These are phyloP conservation scores for Dendrobium nobile DNA, from an alignment of 106 monocot species.

Conservation along the genomic window DNA sequence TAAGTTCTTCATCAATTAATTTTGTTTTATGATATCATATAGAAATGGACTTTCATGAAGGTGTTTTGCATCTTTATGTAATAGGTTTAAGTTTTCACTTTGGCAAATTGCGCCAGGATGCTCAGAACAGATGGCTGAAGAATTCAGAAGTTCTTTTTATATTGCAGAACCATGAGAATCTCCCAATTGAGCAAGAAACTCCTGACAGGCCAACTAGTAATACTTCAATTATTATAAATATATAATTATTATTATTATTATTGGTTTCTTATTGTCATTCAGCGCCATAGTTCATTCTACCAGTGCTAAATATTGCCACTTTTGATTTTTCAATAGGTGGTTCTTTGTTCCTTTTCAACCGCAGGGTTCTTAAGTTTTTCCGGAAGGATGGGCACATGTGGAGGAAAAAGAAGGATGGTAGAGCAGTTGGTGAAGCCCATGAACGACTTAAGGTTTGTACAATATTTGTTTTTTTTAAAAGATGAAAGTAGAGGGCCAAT, in stretches of 20 bases:
- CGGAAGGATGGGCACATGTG: slow-evolving; percentile 58
- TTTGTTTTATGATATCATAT: not conserved
- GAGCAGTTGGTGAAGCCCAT: slow-evolving; percentile 45
- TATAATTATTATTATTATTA: not conserved
- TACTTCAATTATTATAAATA: not conserved
- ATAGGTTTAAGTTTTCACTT: slow-evolving; percentile 51
- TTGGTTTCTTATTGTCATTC: too few relatives aligned
- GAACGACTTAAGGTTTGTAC: slow-evolving; percentile 49
- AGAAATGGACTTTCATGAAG: not conserved
- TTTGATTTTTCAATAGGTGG: slow-evolving; percentile 49
- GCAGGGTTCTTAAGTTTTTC: slow-evolving; percentile 51
- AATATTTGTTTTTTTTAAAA: not conserved
- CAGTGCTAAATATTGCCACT: not conserved
- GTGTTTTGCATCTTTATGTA: not conserved
- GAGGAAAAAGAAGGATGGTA: slow-evolving; percentile 47
- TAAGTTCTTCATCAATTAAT: not conserved
- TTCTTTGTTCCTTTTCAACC: slow-evolving; percentile 69
- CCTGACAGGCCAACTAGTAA: slow-evolving; percentile 72
- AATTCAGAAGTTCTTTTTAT: slow-evolving; percentile 64
- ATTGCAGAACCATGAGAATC: slow-evolving; percentile 55
- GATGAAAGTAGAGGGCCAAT: not conserved
- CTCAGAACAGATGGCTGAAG: slow-evolving; percentile 69
- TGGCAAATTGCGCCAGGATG: slow-evolving; percentile 39
- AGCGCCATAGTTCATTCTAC: not conserved
- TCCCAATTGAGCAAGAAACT: slow-evolving; percentile 23